Evolutionary conservation across 176 grass and related monocot species (phyloP).

Genomic region (Paspalum notatum): DNA sequence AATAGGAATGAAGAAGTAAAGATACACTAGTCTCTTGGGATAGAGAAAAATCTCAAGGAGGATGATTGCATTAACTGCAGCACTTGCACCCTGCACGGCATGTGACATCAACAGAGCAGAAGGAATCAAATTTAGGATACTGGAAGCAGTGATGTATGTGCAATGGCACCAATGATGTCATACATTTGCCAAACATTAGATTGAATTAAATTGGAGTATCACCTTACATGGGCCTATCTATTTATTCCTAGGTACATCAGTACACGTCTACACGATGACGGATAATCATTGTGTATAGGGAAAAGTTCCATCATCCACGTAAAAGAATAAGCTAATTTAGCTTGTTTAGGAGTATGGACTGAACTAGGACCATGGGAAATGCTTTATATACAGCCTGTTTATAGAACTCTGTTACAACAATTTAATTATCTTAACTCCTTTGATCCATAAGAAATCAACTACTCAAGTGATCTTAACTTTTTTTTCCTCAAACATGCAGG

Average conservation of each 20-base stretch:
- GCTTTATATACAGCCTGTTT: background rate
- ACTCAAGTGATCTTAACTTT: background rate
- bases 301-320: background rate
- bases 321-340: conserved; percentile 8
- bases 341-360: conserved; percentile 15
- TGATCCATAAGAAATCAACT: background rate
- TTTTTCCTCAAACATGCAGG: background rate
- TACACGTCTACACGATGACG: background rate
- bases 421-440: background rate
- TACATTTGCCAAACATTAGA: conserved; percentile 7
- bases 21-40: conserved; percentile 72
- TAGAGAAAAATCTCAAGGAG: conserved; percentile 84
- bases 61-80: conserved; percentile 83
- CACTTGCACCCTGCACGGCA: conserved; percentile 85
- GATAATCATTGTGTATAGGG: conserved; percentile 17
- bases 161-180: background rate
- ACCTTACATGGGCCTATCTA: background rate
- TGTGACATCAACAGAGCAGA: conserved; percentile 18
- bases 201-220: conserved; percentile 32
- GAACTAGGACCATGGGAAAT: conserved; percentile 1
- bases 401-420: background rate
- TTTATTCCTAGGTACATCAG: conserved; percentile 11
- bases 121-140: conserved; percentile 24
- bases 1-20: conserved; percentile 78
- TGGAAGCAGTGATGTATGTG: background rate